Evolutionary conservation across 2,329 filamentous ascomycete genomes (phyloP).

Genomic region (Sphaerulina musiva): DNA sequence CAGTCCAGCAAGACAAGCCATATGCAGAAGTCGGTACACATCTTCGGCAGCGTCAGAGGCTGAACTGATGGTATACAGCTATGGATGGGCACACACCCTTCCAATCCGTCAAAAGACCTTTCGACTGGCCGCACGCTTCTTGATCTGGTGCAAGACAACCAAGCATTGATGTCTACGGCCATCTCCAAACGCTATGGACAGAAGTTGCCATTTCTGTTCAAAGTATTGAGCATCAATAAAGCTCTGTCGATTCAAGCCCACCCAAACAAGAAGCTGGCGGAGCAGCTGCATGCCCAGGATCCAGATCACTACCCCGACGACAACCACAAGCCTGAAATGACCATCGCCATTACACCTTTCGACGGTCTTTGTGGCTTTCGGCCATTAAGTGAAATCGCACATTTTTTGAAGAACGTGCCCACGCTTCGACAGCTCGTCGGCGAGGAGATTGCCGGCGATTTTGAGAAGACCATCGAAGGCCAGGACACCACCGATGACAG

Average conservation of each 20-base stretch:
- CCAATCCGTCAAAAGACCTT: constrained; percentile 86
- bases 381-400: constrained; percentile 74
- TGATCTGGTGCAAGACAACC: constrained; percentile 81
- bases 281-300: constrained; percentile 76
- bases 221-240: constrained; percentile 92
- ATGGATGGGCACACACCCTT: constrained; percentile 99
- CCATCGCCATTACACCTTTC: constrained; percentile 92
- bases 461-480: constrained; percentile 46
- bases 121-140: constrained; percentile 76
- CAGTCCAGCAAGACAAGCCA: constrained; percentile 77
- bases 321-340: constrained; percentile 99
- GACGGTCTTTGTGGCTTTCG: constrained; percentile 95
- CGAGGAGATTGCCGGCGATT: constrained; percentile 42
- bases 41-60: background rate
- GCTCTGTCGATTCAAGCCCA: constrained; percentile 96
- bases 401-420: constrained; percentile 66
- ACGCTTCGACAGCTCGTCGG: constrained; percentile 44
- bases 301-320: constrained; percentile 96
- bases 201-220: constrained; percentile 94
- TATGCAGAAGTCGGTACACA: constrained; percentile 71
- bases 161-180: constrained; percentile 67
- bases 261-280: constrained; percentile 64
- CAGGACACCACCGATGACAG: constrained; percentile 46
- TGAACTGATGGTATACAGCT: constrained; percentile 51
- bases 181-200: constrained; percentile 68